Base-by-base conservation (phyloP, 192 early-diverging fungal genomes). In the Gamsiella multidivaricata region DNA sequence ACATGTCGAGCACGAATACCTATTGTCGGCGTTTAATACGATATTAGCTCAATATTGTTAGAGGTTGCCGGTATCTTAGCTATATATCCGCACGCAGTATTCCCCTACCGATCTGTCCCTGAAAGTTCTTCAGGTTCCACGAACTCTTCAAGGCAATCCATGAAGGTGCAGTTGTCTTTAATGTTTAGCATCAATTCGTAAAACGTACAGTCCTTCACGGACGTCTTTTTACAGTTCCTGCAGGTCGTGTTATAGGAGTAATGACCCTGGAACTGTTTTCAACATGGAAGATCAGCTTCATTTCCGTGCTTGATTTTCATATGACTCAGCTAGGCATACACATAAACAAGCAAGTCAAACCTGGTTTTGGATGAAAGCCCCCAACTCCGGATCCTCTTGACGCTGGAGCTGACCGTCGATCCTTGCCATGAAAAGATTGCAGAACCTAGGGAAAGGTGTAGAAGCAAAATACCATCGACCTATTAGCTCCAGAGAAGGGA, bases 171-270 rank as follows among this genome's bases (percentile, higher is more conserved):
- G 33, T 71, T 60, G 11, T 80, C 70, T 39, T 80, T 66, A 25
- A 82, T 80, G 36, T 79, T 73, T 23, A 79, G 66, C 33, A 67
- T 61, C 29, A 79, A 57, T 25, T 76, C 76, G 23, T 70, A 76
- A 51, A 79, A 79, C 0, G 33, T 49, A 37, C 80, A 79, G 6
- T 49, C 52, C 18, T 70, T 34, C 18, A 39, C 28, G 0, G 79
- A 80, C 0, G 56, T 67, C 8, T 29, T 80, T 25, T 73, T 68
- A 46, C 79, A 80, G 17, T 62, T 63, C 23, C 62, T 73, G 70
- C 79, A 80, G 12, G 53, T 66, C 3, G 79, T 80, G 17, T 64
- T 31, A 47, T 79, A 79, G 1, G 65, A 61, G 31, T 79, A 81
- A 7, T 55, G 43, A 11, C 73, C 80, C 49, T 72, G 69, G 25